phyloP scores from a whole-genome alignment of 352 stramenopile species.

The Phytophthora cryptogea region DNA sequence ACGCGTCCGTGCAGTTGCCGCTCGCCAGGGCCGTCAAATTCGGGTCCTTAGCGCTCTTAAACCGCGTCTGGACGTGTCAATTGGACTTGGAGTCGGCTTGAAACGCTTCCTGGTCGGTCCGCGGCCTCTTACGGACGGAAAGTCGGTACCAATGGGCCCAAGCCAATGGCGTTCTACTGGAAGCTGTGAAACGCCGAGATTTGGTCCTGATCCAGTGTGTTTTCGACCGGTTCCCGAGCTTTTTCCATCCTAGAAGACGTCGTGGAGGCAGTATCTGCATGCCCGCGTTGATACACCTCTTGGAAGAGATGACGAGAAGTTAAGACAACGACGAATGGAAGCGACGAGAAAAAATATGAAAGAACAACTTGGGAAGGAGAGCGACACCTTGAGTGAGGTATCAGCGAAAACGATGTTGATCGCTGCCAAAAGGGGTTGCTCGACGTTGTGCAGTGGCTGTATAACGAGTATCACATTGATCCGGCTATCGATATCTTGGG shows the following conservation, averaged over 20 bases:
- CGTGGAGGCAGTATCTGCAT: not conserved
- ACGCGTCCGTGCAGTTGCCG: constrained; percentile 3
- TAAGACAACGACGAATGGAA: not conserved
- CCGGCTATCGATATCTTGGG: constrained; percentile 5
- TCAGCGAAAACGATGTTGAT: not conserved
- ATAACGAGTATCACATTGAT: constrained; percentile 3
- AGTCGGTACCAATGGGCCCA: not conserved
- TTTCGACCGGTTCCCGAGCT: not conserved
- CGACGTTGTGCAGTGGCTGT: constrained; percentile 4
- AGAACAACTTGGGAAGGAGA: not conserved
- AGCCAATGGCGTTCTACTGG: not conserved
- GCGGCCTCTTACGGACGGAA: constrained; percentile 2
- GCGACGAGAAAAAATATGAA: not conserved
- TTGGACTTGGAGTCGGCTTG: not conserved
- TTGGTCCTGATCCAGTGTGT: not conserved
- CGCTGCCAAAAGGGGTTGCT: constrained; percentile 1
- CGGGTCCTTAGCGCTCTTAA: not conserved
- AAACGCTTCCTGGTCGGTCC: constrained; percentile 7
- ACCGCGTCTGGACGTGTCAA: constrained; percentile 2
- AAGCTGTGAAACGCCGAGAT: not conserved
- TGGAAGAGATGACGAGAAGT: not conserved
- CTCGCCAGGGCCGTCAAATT: constrained; percentile 1
- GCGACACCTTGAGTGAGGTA: not conserved
- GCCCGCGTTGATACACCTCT: not conserved
- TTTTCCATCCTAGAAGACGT: not conserved